Percentiles rank a stretch among this genome's conserved stretches.
Conservation (phyloP, 495 filamentous ascomycete species). For the Ramalina peruviana region DNA sequence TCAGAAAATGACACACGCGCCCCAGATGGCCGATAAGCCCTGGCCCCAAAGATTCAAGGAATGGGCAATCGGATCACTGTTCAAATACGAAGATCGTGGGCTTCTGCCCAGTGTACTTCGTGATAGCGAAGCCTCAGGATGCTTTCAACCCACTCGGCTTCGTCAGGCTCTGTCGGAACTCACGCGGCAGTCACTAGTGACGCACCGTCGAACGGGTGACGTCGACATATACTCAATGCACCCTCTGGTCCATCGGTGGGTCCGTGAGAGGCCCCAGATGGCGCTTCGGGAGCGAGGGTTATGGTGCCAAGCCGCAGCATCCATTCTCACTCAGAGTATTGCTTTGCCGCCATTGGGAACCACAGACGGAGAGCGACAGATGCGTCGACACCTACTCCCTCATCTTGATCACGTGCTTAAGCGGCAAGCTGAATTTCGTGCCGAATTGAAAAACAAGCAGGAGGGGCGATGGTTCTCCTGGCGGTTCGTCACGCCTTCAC, state of each 20-base stretch:
- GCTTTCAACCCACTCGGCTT: too few species aligned
- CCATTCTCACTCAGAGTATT: constrained; percentile 17
- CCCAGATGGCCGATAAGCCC: too few species aligned
- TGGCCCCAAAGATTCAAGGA: too few species aligned
- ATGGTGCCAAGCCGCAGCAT: constrained; percentile 23
- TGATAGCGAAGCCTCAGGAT: too few species aligned
- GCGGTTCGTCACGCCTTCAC: constrained; percentile 1
- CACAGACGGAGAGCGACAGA: neutral
- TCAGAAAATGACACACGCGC: too few species aligned
- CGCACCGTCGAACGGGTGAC: too few species aligned
- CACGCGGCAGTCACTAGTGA: too few species aligned
- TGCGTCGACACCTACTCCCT: constrained; percentile 11
- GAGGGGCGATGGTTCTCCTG: constrained; percentile 5
- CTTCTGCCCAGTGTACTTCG: too few species aligned
- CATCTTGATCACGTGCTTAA: constrained; percentile 18
- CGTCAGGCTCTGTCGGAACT: too few species aligned
- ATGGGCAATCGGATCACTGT: too few species aligned
- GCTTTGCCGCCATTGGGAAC: constrained; percentile 18
- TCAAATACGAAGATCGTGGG: too few species aligned
- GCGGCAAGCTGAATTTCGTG: constrained; percentile 7
- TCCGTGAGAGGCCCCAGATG: constrained; percentile 23
- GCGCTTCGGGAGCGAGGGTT: constrained; percentile 22
- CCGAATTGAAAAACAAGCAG: constrained; percentile 7
- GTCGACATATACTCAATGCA: too few species aligned
- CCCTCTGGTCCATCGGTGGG: neutral